Evolutionary conservation across 768 basidiomycete genomes (phyloP), one percentile per base, ranked within the genome.

Genomic region (Calocera viscosa): DNA sequence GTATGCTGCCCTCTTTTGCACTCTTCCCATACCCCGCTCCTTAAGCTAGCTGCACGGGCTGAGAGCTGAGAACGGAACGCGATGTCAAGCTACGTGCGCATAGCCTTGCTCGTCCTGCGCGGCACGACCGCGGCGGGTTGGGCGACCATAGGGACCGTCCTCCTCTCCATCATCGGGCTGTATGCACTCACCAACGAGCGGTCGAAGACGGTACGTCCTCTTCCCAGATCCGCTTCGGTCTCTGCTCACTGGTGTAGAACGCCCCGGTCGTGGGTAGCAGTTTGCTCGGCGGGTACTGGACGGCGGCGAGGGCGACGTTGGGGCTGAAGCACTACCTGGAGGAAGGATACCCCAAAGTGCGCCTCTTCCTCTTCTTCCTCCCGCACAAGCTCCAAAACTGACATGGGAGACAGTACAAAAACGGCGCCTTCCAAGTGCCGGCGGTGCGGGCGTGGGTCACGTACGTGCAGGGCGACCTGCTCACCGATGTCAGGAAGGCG

Each of bases 51-150:
- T n/a, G n/a, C n/a, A n/a, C n/a, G n/a, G n/a, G n/a, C n/a, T n/a
- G 19, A 47, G 16, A 24, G 19, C 8, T 8, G 19, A 47, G 24
- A 24, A 8, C 16, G 76, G 76, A 43, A 72, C 73, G 38, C 72
- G 76, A 22, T 80, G 79, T 3, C 70, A 72, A 33, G 76, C 7
- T 32, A 70, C 33, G 75, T 79, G 68, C 73, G 68, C 43, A 69
- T 14, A 1, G 74, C 69, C 16, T 64, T 69, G 34, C 66, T 75
- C 33, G 43, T 19, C 19, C 43, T 47, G 16, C 43, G 7, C 8
- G 19, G 35, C 35, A 38, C 14, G 35, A 38, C 35, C 35, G 35
- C 35, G 7, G 7, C 5, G 35, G 35, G 35, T 14, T 38, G 35
- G 35, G 35, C 35, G 35, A 38, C 7, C 35, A 38, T 38, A 5